Base-by-base conservation (phyloP, 257 asterid genomes). In the Solanum corneliomulleri region DNA sequence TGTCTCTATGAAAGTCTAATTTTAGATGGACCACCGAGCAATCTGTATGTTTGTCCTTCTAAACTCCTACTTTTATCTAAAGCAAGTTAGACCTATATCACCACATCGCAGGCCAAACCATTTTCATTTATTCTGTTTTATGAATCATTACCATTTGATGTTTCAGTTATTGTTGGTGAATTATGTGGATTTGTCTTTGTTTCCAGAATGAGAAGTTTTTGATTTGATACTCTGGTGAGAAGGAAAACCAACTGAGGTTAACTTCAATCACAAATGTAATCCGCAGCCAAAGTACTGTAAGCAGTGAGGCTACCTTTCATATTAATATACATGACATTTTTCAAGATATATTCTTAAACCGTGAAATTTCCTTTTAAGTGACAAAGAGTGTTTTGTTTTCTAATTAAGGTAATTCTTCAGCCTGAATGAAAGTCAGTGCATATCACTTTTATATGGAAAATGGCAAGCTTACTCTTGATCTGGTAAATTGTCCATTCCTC, bases 191-290 rank as follows among this genome's bases (percentile, higher is more conserved):
- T 78, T 85, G 37, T 44, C 16, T 25, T 87, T 75, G 47, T 18
- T 89, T 91, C 82, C 92, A 92, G 94, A 92, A 92, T 85, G 93
- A 91, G 84, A 89, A 90, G 86, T 90, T 82, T 60, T 88, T 92
- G 88, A 85, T 90, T 86, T 91, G 94, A 93, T 91, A 88, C 71
- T 86, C 92, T 68, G 92, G 91, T 85, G 90, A 90, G 90, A 90
- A 90, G 91, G 94, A 92, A 91, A 90, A 89, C 84, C 92, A 82
- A 64, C 42, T 91, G 86, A 90, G 85, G 76, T 84, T 90, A 83
- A 89, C 91, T 83, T 91, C 91, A 21, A 88, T 91, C 45, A 84
- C 87, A 4, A 86, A 89, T 83, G 87, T 92, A 29, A 78, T 87
- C 25, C 90, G 82, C 62, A 92, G 91, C 80, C 91, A 88, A 88